Conservation (phyloP, 345 rosid species). For the Citrus inodora region DNA sequence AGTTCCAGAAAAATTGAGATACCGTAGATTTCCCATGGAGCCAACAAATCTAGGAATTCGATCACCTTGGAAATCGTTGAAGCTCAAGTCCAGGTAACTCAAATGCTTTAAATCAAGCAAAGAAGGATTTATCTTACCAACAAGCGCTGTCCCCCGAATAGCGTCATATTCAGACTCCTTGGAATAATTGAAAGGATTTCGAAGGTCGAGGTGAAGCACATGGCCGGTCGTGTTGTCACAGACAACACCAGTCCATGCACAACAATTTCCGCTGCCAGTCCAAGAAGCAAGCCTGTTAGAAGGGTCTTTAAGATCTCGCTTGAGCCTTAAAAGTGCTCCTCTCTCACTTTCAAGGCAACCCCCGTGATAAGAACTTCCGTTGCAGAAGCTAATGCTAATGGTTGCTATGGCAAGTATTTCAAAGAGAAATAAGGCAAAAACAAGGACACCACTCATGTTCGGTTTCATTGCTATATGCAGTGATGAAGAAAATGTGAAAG, state of each 20-base stretch:
- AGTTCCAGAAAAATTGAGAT: background rate
- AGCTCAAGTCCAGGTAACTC: slow-evolving; percentile 21
- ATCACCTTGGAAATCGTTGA: background rate
- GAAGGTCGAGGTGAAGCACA: background rate
- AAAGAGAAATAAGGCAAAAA: no score
- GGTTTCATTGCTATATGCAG: no score
- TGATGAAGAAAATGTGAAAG: no score
- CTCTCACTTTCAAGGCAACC: no score
- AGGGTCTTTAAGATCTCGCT: no score
- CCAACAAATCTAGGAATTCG: slow-evolving; percentile 10
- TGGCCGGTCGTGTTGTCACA: background rate
- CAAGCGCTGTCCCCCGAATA: background rate
- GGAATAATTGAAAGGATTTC: background rate
- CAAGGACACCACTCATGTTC: no score
- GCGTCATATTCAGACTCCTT: background rate
- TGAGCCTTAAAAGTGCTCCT: no score
- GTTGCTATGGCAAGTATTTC: background rate
- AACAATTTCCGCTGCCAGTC: no score
- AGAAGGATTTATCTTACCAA: no score
- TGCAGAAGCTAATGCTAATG: background rate
- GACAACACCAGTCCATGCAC: no score
- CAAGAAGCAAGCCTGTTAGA: no score
- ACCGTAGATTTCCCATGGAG: background rate
- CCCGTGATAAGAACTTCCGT: background rate
- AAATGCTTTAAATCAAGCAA: no score